Conservation (phyloP, 2,329 filamentous ascomycete genomes). For the Hymenoscyphus occultus region DNA sequence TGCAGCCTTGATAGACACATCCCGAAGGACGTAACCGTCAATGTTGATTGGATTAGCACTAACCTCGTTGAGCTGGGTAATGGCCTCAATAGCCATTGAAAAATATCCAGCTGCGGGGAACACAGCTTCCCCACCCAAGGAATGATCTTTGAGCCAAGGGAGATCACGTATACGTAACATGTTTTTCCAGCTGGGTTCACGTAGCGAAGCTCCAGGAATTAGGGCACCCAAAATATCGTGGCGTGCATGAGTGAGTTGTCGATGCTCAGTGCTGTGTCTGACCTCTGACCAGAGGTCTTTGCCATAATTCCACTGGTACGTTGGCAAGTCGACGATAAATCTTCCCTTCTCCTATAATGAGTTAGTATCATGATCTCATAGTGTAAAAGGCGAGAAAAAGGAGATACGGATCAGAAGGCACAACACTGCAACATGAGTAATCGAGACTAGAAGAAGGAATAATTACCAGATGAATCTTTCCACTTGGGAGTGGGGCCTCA, state of each 20-base stretch:
- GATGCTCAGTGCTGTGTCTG: slow-evolving; percentile 43
- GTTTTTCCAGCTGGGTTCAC: slow-evolving; percentile 32
- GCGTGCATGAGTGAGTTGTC: slow-evolving; percentile 44
- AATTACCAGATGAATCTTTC: too few species aligned
- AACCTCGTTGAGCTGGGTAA: slow-evolving; percentile 14
- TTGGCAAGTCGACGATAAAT: slow-evolving; percentile 41
- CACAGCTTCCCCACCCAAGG: slow-evolving; percentile 47
- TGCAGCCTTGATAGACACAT: slow-evolving; percentile 13
- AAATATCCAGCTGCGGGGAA: slow-evolving; percentile 40
- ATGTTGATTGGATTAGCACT: too few species aligned
- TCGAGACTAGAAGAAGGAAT: too few species aligned
- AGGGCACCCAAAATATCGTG: slow-evolving; percentile 36
- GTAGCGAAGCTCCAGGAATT: slow-evolving; percentile 16
- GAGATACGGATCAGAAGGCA: too few species aligned
- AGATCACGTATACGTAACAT: slow-evolving; percentile 40
- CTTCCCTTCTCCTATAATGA: not conserved
- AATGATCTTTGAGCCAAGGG: slow-evolving; percentile 52
- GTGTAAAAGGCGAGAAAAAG: slow-evolving; percentile 29
- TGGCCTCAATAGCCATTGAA: slow-evolving; percentile 25
- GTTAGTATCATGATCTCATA: slow-evolving; percentile 41
- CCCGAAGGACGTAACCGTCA: slow-evolving; percentile 7
- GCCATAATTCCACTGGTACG: slow-evolving; percentile 53
- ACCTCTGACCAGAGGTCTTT: slow-evolving; percentile 51
- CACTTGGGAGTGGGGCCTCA: too few species aligned
- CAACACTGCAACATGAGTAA: too few species aligned